These are phyloP conservation scores for Lomentospora prolificans DNA, from an alignment of 2,329 filamentous ascomycete species.

Conservation along the genomic window DNA sequence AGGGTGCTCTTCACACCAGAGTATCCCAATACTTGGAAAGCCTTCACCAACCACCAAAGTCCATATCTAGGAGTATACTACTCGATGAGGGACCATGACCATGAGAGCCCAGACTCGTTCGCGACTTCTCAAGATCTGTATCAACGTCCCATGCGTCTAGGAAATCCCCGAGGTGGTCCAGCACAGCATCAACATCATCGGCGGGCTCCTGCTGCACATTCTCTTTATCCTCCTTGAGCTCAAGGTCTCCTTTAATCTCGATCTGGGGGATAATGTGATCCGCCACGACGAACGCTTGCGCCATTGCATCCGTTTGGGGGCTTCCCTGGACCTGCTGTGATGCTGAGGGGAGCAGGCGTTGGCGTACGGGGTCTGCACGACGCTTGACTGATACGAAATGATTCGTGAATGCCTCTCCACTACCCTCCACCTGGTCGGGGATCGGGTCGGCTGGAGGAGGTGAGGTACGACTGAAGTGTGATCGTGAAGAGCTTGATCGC, in stretches of 20 bases:
- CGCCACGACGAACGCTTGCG: conserved; percentile 36
- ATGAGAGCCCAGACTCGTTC: background rate
- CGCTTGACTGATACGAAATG: conserved; percentile 37
- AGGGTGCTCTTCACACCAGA: background rate
- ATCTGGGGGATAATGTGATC: conserved; percentile 20
- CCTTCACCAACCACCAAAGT: conserved; percentile 2
- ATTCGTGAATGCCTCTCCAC: conserved; percentile 30
- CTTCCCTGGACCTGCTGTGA: conserved; percentile 32
- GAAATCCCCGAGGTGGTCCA: conserved; percentile 36
- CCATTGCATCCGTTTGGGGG: conserved; percentile 35
- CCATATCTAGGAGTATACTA: background rate
- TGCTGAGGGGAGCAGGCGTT: conserved; percentile 28
- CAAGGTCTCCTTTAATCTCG: background rate
- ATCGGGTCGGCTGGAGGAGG: conserved; percentile 31
- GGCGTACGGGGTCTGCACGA: conserved; percentile 20
- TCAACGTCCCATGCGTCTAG: conserved; percentile 28
- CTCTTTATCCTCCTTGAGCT: conserved; percentile 8
- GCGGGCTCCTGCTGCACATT: conserved; percentile 6
- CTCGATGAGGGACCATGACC: background rate
- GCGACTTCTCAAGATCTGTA: conserved; percentile 14
- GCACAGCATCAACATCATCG: conserved; percentile 35
- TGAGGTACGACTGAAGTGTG: conserved; percentile 20
- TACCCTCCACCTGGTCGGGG: conserved; percentile 22
- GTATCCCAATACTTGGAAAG: too few species aligned
- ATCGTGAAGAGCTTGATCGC: background rate